Conservation (phyloP, 768 basidiomycete genomes). For the Tylopilus intermedius region DNA sequence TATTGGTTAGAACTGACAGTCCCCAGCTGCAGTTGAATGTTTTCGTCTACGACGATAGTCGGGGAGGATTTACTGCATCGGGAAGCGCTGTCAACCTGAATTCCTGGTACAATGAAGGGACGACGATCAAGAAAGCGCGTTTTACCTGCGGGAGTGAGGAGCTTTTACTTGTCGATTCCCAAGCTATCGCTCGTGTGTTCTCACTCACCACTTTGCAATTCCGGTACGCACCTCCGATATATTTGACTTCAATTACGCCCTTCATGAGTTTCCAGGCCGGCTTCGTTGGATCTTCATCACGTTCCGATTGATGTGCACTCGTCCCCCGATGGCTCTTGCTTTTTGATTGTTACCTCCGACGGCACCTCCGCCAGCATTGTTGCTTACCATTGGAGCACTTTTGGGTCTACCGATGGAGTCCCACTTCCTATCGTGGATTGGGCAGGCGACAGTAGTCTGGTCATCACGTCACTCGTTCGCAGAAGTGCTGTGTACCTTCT, state of each 20-base stretch:
- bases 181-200: constrained; percentile 42
- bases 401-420: constrained; percentile 48
- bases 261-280: constrained; percentile 34
- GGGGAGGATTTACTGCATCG: constrained; percentile 35
- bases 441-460: constrained; percentile 21
- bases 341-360: constrained; percentile 32
- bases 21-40: constrained; percentile 38
- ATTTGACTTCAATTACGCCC: neutral
- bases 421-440: constrained; percentile 30
- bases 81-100: constrained; percentile 40
- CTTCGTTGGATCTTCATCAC: constrained; percentile 37
- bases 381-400: constrained; percentile 54
- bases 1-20: neutral
- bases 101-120: constrained; percentile 41
- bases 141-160: constrained; percentile 53
- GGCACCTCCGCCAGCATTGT: constrained; percentile 21
- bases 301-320: constrained; percentile 36
- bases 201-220: constrained; percentile 53
- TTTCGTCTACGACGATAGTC: constrained; percentile 46
- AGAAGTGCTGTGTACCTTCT: constrained; percentile 42
- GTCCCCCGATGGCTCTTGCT: constrained; percentile 54
- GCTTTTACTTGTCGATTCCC: constrained; percentile 45
- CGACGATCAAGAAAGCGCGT: constrained; percentile 34
- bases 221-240: constrained; percentile 32
- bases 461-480: constrained; percentile 44